phyloP scores from a whole-genome alignment of 352 stramenopile species.

The Globisporangium irregulare region DNA sequence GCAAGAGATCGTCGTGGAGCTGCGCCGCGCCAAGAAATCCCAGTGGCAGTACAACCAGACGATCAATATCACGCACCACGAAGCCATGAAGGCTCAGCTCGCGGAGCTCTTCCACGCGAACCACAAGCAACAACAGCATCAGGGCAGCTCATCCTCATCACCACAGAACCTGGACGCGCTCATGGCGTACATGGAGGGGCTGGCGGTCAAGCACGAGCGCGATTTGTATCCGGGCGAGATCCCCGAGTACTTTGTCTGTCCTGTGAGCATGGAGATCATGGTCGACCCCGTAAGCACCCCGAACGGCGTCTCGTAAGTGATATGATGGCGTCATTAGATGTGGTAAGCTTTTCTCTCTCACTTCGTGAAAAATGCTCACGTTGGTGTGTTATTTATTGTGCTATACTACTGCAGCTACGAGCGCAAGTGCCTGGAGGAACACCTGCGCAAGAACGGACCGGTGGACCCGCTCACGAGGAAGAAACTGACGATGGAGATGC shows the following conservation, averaged over 20 bases:
- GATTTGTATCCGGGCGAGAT: slow-evolving; percentile 51
- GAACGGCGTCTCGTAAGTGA: slow-evolving; percentile 72
- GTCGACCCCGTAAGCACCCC: slow-evolving; percentile 69
- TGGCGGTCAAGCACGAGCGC: slow-evolving; percentile 41
- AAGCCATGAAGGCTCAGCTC: slow-evolving; percentile 40
- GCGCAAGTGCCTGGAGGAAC: slow-evolving; percentile 61
- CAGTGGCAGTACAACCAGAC: slow-evolving; percentile 56
- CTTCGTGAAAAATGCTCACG: not conserved
- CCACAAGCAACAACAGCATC: slow-evolving; percentile 21
- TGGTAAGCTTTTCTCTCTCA: not conserved
- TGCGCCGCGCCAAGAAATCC: slow-evolving; percentile 60
- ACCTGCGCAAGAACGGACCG: slow-evolving; percentile 59
- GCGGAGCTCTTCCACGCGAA: slow-evolving; percentile 30
- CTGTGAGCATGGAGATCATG: slow-evolving; percentile 86
- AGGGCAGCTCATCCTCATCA: not conserved
- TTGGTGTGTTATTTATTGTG: not conserved
- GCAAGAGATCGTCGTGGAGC: slow-evolving; percentile 53
- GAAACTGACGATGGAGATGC: slow-evolving; percentile 60
- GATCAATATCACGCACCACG: slow-evolving; percentile 35
- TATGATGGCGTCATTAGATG: not conserved
- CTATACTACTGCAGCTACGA: slow-evolving; percentile 36
- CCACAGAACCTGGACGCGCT: slow-evolving; percentile 38
- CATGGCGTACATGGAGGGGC: slow-evolving; percentile 62
- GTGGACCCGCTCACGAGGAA: slow-evolving; percentile 73
- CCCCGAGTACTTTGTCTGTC: slow-evolving; percentile 78